Conservation (phyloP, 768 basidiomycete species). For the Panus rudis region DNA sequence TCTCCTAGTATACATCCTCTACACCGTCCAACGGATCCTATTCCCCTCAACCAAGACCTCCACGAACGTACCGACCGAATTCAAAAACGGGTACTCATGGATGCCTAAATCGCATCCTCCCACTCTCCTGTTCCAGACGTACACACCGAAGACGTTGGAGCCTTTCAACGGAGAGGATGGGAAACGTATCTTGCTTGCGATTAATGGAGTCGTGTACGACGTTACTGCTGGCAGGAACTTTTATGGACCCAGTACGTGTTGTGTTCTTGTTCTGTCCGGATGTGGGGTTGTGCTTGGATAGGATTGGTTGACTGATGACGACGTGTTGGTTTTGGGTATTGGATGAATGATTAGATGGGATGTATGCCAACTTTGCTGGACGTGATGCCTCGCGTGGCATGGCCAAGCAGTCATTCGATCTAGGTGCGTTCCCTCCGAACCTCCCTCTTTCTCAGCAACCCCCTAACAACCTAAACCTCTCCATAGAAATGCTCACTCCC, state of each 20-base stretch:
- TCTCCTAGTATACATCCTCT: conserved; percentile 71
- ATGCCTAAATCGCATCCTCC: conserved; percentile 79
- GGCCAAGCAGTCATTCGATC: conserved; percentile 95
- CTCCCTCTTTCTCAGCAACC: not conserved
- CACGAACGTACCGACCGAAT: conserved; percentile 51
- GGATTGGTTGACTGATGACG: not conserved
- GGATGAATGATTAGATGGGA: conserved; percentile 86
- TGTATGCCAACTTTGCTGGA: conserved; percentile 97
- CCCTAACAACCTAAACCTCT: no score
- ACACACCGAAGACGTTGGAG: conserved; percentile 69
- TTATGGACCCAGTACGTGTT: conserved; percentile 82
- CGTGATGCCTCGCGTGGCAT: conserved; percentile 93
- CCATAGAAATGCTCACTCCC: conserved; percentile 82
- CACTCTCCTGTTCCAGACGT: conserved; percentile 69
- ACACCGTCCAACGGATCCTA: conserved; percentile 66
- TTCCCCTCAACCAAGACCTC: conserved; percentile 57
- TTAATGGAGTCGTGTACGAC: conserved; percentile 86
- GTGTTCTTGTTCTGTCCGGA: not conserved
- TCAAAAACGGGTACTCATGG: conserved; percentile 87
- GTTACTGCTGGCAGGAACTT: conserved; percentile 85
- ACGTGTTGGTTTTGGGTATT: not conserved
- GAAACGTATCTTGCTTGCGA: conserved; percentile 77
- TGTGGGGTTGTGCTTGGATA: not conserved
- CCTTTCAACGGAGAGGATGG: conserved; percentile 60
- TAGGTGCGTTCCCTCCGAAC: conserved; percentile 43